phyloP scores from a whole-genome alignment of 768 basidiomycete species.

The Mrakia hoshinonis region DNA sequence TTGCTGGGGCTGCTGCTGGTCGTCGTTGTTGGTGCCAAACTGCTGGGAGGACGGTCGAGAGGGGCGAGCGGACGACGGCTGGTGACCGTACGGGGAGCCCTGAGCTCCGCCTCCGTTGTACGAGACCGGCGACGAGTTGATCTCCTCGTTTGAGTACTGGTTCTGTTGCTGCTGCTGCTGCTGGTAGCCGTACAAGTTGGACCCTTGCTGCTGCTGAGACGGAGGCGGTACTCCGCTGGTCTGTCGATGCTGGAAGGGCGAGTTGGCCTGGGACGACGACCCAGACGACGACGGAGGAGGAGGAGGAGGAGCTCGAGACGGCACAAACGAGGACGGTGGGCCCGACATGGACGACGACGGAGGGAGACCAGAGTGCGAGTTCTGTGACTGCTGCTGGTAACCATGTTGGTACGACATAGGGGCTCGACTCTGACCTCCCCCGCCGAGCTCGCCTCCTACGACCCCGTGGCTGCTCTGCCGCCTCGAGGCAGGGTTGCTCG shows the following conservation, averaged over 20 bases:
- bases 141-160: background rate
- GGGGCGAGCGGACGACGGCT: background rate
- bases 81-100: background rate
- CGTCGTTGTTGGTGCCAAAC: background rate
- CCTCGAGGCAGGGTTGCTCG: background rate
- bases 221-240: constrained; percentile 10
- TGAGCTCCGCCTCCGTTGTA: background rate
- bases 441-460: background rate
- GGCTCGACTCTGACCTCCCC: background rate
- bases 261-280: background rate
- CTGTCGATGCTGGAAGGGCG: background rate
- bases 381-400: background rate
- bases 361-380: background rate
- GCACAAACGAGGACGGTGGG: constrained; percentile 17
- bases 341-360: constrained; percentile 1
- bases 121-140: constrained; percentile 12
- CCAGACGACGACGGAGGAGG: background rate
- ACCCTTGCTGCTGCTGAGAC: background rate
- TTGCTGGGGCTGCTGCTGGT: background rate
- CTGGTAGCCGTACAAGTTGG: background rate
- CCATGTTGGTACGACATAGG: background rate
- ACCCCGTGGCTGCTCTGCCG: background rate
- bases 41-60: background rate
- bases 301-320: constrained; percentile 10
- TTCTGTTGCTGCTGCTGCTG: constrained; percentile 9